These are phyloP conservation scores for Phytophthora pseudosyringae DNA, from an alignment of 352 stramenopile genomes.

Conservation along the genomic window DNA sequence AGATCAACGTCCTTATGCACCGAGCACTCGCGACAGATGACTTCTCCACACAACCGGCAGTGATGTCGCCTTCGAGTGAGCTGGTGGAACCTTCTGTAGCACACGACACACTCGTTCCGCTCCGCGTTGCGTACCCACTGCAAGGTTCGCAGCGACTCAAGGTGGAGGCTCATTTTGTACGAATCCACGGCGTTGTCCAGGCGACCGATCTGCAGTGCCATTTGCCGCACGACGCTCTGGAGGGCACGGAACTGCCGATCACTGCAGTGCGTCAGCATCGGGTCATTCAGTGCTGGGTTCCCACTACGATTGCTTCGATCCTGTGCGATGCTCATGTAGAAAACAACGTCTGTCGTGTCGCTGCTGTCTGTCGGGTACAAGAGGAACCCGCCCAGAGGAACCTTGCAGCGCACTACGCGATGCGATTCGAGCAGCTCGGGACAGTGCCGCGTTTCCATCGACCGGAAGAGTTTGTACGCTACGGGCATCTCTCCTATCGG, in stretches of 20 bases:
- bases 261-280: slow-evolving; percentile 35
- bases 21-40: slow-evolving; percentile 80
- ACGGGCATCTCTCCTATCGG: slow-evolving; percentile 40
- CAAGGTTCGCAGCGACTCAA: slow-evolving; percentile 57
- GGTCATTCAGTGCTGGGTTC: slow-evolving; percentile 5
- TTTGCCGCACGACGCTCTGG: slow-evolving; percentile 60
- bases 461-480: slow-evolving; percentile 78
- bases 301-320: slow-evolving; percentile 13
- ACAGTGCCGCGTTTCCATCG: slow-evolving; percentile 70
- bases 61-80: slow-evolving; percentile 72
- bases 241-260: slow-evolving; percentile 71
- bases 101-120: slow-evolving; percentile 62
- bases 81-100: slow-evolving; percentile 72
- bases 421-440: slow-evolving; percentile 69
- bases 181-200: slow-evolving; percentile 67
- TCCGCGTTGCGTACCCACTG: slow-evolving; percentile 69
- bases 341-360: slow-evolving; percentile 79
- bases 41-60: slow-evolving; percentile 77
- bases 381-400: slow-evolving; percentile 74
- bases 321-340: slow-evolving; percentile 66
- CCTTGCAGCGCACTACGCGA: slow-evolving; percentile 58
- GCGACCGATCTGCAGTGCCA: slow-evolving; percentile 59
- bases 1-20: slow-evolving; percentile 75
- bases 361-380: slow-evolving; percentile 67
- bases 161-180: slow-evolving; percentile 62